Percentiles rank a stretch among this genome's conserved stretches.
phyloP scores from a whole-genome alignment of 768 basidiomycete species.

The Rhodotorula diobovata region DNA sequence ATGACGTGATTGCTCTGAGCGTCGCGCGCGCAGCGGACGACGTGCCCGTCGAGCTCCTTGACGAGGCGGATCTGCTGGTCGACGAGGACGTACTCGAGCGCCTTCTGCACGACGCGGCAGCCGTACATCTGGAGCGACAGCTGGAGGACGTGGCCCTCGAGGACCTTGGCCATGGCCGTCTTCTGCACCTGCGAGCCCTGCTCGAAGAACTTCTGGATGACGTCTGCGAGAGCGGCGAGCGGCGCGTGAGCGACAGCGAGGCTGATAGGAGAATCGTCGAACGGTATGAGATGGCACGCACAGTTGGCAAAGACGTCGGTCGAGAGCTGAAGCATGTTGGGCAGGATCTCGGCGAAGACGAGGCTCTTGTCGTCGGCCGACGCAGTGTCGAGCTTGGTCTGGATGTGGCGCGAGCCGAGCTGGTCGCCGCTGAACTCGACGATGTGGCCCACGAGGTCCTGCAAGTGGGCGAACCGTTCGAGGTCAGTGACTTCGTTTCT shows the following conservation, averaged over 20 bases:
- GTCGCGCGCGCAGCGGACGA: constrained; percentile 81
- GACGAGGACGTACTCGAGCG: constrained; percentile 71
- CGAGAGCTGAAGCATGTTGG: constrained; percentile 70
- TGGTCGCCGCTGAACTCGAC: constrained; percentile 92
- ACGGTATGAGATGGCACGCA: constrained; percentile 53
- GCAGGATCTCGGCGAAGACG: constrained; percentile 83
- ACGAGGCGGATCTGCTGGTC: constrained; percentile 75
- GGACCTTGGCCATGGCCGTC: constrained; percentile 60
- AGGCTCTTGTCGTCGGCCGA: constrained; percentile 70
- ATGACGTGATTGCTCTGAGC: constrained; percentile 88
- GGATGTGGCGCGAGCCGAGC: constrained; percentile 97
- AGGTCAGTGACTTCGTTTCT: constrained; percentile 2
- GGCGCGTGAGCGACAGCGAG: not conserved
- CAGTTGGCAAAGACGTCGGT: constrained; percentile 97
- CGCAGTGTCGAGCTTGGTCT: constrained; percentile 73
- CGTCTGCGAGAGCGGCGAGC: constrained; percentile 52
- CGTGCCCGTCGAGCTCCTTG: constrained; percentile 69
- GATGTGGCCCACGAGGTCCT: constrained; percentile 82
- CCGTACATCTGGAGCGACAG: constrained; percentile 91
- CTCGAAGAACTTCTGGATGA: constrained; percentile 90
- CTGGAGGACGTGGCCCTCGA: constrained; percentile 71
- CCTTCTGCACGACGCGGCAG: constrained; percentile 92
- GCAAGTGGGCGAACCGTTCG: not conserved
- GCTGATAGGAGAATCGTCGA: not conserved
- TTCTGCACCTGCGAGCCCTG: constrained; percentile 73